Percentiles rank a stretch among this genome's conserved stretches.
These are phyloP conservation scores for Capsicum chinense DNA, from an alignment of 257 asterid genomes.

Conservation along the genomic window DNA sequence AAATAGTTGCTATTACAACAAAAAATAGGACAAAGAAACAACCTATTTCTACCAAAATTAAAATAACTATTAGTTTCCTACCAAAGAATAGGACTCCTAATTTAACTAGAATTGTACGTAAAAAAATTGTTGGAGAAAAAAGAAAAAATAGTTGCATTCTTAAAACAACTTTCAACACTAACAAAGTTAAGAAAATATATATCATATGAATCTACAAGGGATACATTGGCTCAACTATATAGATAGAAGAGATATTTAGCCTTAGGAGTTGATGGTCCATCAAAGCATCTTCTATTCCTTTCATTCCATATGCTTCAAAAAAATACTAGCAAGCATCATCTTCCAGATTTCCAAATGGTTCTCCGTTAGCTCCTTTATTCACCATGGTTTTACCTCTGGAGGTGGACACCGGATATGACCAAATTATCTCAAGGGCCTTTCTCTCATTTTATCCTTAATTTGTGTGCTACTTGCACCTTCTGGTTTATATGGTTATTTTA, in stretches of 20 bases:
- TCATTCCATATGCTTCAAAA: neutral
- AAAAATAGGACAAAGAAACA: too few relatives aligned
- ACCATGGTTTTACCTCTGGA: neutral
- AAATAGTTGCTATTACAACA: too few relatives aligned
- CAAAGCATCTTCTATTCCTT: neutral
- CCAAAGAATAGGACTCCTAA: too few relatives aligned
- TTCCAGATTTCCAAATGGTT: neutral
- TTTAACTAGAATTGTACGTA: too few relatives aligned
- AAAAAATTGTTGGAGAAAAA: too few relatives aligned
- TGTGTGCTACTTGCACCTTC: constrained; percentile 5
- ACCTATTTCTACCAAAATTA: too few relatives aligned
- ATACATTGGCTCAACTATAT: neutral
- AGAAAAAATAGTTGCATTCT: too few relatives aligned
- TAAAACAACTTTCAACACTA: neutral
- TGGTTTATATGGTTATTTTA: neutral
- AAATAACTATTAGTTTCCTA: too few relatives aligned
- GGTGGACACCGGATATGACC: neutral
- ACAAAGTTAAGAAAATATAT: neutral
- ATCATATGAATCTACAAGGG: neutral
- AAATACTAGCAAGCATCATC: neutral
- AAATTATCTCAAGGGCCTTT: neutral
- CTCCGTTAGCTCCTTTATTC: neutral
- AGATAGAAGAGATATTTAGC: neutral
- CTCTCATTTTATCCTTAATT: neutral
- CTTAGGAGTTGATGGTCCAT: neutral